Evolutionary conservation across 2,329 filamentous ascomycete species (phyloP), one percentile per base, ranked within the genome.

Genomic region (Penicillium corylophilum): DNA sequence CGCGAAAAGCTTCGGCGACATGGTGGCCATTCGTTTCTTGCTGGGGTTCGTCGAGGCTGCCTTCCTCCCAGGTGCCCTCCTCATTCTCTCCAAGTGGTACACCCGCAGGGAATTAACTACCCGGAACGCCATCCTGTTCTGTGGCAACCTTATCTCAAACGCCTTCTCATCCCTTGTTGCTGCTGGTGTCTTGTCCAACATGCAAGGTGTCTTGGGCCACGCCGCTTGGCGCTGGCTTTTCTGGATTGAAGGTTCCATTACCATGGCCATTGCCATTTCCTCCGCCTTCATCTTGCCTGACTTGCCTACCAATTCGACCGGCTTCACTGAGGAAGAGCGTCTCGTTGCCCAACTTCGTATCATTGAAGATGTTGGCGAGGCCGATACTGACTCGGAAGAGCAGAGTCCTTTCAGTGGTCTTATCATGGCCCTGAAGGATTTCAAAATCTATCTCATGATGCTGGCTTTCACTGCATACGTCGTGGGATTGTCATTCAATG

Each of bases 391-490:
- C 58, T 72, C 74, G 0, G 70, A 72, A n/a, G 74, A 82, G 12
- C 57, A 63, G 59, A 77, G 77, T 3, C 62, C 74, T 2, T 79
- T 82, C 54, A 75, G 76, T 8, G 83, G 83, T 84, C 26, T 71
- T 3, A 31, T 79, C 46, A 81, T 86, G 77, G 81, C 82, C 0
- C 62, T 84, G 44, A 82, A 80, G 66, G 84, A 86, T 55, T 15
- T 71, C 56, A 86, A 85, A 72, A 82, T 85, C 55, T 86, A 84
- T 61, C 61, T 86, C 53, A 81, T 86, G 79, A 84, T 84, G 77
- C 49, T 85, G 6, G 82, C 81, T 1, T 80, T 85, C 51, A 82
- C 80, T 3, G 80, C 82, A 3, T 85, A 85, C 54, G 81, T 85
- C 7, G 75, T 84, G 5, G 82, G 82, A 2, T 66, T 77, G 35